Evolutionary conservation across 2,329 filamentous ascomycete species (phyloP).

Genomic region (Huntiella decipiens): DNA sequence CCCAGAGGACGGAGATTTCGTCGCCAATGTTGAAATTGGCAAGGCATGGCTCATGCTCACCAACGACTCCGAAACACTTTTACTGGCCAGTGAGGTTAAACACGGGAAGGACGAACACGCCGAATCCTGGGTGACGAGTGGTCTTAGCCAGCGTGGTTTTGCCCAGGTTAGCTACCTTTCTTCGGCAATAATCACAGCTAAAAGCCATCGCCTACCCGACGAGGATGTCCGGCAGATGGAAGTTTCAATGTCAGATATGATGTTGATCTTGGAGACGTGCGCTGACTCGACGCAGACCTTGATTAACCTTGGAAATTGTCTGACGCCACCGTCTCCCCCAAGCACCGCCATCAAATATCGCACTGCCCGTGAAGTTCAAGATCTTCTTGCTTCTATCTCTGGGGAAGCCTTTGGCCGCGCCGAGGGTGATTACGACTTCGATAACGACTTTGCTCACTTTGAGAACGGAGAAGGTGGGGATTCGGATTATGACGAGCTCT

Average conservation of each 20-base stretch:
- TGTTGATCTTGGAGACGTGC: conserved; percentile 83
- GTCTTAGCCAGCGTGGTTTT: conserved; percentile 48
- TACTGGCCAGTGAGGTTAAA: conserved; percentile 16
- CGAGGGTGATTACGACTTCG: conserved; percentile 42
- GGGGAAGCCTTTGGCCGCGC: conserved; percentile 58
- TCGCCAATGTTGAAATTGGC: conserved; percentile 47
- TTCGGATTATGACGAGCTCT: conserved; percentile 15
- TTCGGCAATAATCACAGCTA: conserved; percentile 50
- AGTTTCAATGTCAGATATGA: conserved; percentile 64
- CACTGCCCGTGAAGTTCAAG: conserved; percentile 68
- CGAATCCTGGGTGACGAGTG: conserved; percentile 27
- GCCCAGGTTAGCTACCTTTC: conserved; percentile 79
- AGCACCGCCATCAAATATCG: conserved; percentile 71
- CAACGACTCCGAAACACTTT: conserved; percentile 37
- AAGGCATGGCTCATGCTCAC: conserved; percentile 72
- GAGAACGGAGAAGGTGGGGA: conserved; percentile 27
- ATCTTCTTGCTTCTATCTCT: conserved; percentile 78
- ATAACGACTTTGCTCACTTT: conserved; percentile 40
- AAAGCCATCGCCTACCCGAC: conserved; percentile 34
- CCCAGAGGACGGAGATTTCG: conserved; percentile 44
- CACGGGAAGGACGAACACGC: conserved; percentile 2
- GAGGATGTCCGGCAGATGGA: conserved; percentile 47
- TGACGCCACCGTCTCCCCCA: conserved; percentile 68
- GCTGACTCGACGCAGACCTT: conserved; percentile 93
- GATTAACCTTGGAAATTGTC: conserved; percentile 55